Conservation (phyloP, 2,329 filamentous ascomycete species). For the Golovinomyces cichoracearum region DNA sequence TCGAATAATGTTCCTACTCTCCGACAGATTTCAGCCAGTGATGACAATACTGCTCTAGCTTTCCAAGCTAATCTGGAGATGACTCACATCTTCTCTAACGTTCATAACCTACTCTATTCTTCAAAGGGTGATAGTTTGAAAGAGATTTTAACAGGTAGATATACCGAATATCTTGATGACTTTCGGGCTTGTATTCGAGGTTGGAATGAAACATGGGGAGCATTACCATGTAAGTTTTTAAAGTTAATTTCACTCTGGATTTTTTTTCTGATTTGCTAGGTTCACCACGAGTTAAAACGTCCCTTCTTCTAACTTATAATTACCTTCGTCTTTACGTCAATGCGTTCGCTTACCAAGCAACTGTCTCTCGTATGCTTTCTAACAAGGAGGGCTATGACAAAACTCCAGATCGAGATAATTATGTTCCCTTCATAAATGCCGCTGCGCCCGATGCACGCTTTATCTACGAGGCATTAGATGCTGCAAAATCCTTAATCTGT, state of each 20-base stretch:
- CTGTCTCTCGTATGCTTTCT: slow-evolving; percentile 24
- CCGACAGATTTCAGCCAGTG: slow-evolving; percentile 28
- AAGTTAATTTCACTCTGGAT: not conserved
- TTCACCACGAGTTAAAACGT: slow-evolving; percentile 39
- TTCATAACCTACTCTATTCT: slow-evolving; percentile 48
- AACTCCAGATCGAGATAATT: slow-evolving; percentile 18
- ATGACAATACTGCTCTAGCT: slow-evolving; percentile 40
- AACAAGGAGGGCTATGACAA: slow-evolving; percentile 7
- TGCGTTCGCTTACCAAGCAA: slow-evolving; percentile 51
- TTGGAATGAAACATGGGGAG: slow-evolving; percentile 47
- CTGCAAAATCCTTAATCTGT: slow-evolving; percentile 33
- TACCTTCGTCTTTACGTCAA: slow-evolving; percentile 50
- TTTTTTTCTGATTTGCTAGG: slow-evolving; percentile 16
- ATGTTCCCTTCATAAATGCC: slow-evolving; percentile 16
- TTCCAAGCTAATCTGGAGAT: slow-evolving; percentile 47
- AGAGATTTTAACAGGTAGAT: slow-evolving; percentile 43
- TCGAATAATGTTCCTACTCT: slow-evolving; percentile 25
- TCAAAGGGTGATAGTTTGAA: slow-evolving; percentile 44
- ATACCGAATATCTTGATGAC: slow-evolving; percentile 51
- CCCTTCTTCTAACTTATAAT: slow-evolving; percentile 42
- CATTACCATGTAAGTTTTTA: slow-evolving; percentile 27
- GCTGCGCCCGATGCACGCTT: slow-evolving; percentile 37
- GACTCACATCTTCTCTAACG: slow-evolving; percentile 46
- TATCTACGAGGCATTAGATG: slow-evolving; percentile 39
- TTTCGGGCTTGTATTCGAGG: slow-evolving; percentile 41